Conservation (phyloP, 345 rosid genomes). For the Nephelium lappaceum region DNA sequence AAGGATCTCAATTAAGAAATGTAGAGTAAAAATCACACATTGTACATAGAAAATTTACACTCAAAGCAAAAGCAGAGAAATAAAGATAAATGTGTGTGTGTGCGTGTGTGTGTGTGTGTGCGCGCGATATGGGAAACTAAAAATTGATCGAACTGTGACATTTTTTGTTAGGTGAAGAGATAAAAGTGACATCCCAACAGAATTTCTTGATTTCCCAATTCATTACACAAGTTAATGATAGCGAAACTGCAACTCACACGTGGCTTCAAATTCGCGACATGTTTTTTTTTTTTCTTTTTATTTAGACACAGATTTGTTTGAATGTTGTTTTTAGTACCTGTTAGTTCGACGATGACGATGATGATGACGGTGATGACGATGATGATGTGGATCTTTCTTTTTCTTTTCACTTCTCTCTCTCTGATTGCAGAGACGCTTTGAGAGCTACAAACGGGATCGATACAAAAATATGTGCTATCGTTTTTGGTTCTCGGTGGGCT, state of each 20-base stretch:
- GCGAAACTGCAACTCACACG: slow-evolving; percentile 35
- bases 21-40: slow-evolving; percentile 6
- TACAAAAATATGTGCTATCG: not conserved
- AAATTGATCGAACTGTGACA: not conserved
- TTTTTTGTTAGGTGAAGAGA: slow-evolving; percentile 46
- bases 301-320: not conserved
- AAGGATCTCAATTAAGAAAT: not conserved
- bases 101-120: not conserved
- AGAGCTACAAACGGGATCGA: slow-evolving; percentile 22
- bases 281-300: too few species aligned
- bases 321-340: slow-evolving; percentile 4
- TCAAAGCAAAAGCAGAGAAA: slow-evolving; percentile 44
- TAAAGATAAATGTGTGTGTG: slow-evolving; percentile 2
- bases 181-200: slow-evolving; percentile 58
- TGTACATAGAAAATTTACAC: slow-evolving; percentile 37
- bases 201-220: slow-evolving; percentile 7
- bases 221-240: slow-evolving; percentile 32
- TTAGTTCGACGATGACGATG: not conserved
- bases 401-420: not conserved
- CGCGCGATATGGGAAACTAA: too few species aligned
- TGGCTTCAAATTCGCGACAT: slow-evolving; percentile 25
- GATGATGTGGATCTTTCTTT: slow-evolving; percentile 10
- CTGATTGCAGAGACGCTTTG: slow-evolving; percentile 10
- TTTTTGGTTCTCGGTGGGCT: not conserved
- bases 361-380: not conserved